phyloP scores from a whole-genome alignment of 306 rosid species.

The Cotoneaster glaucophyllus region DNA sequence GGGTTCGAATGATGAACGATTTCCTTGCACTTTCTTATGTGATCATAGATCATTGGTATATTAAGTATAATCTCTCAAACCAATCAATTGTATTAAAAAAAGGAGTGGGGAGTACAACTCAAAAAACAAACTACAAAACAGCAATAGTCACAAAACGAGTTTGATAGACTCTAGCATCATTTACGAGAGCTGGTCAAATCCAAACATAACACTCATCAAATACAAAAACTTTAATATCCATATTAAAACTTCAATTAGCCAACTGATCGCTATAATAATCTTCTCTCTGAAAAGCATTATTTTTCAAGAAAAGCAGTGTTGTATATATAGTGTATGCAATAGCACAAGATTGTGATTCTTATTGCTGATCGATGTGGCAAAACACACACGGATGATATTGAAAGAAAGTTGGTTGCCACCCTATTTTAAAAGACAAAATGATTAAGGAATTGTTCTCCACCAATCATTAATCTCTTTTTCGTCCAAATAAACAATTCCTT shows the following conservation, averaged over 20 bases:
- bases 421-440: neutral
- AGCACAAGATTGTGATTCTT: neutral
- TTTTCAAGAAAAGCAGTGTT: neutral
- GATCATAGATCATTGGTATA: neutral
- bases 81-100: neutral
- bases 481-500: neutral
- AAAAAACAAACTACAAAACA: too few relatives aligned
- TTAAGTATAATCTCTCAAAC: neutral
- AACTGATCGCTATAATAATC: too few relatives aligned
- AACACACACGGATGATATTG: neutral
- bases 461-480: too few relatives aligned
- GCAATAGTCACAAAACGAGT: too few relatives aligned
- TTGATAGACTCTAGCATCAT: accelerated
- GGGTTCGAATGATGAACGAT: neutral
- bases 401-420: neutral
- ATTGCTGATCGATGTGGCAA: neutral
- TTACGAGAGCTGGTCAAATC: too few relatives aligned
- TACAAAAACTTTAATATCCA: too few relatives aligned
- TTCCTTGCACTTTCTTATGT: neutral
- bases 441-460: neutral
- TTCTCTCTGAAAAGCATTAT: too few relatives aligned
- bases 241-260: too few relatives aligned
- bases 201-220: too few relatives aligned
- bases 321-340: too few relatives aligned
- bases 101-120: neutral